These are phyloP conservation scores for Cephalotrichum gorgonifer DNA, from an alignment of 2,329 filamentous ascomycete species.

Conservation along the genomic window DNA sequence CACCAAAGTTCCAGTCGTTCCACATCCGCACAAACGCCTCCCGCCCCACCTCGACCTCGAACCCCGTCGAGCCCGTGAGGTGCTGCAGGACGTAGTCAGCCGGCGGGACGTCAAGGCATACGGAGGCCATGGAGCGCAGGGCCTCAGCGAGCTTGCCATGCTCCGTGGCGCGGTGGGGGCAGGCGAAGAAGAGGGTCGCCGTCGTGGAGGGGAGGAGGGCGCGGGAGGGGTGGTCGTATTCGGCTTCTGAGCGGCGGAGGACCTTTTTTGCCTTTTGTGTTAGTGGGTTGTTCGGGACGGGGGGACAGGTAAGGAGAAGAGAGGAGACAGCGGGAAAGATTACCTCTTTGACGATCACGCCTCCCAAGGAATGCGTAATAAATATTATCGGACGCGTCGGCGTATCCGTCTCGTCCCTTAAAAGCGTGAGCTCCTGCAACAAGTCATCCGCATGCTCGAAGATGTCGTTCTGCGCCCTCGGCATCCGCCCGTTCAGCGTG, in stretches of 20 bases:
- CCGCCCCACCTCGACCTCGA: constrained; percentile 13
- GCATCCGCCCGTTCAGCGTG: constrained; percentile 13
- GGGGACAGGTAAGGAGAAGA: background rate
- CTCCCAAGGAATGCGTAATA: constrained; percentile 19
- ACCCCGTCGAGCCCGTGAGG: constrained; percentile 14
- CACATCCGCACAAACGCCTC: constrained; percentile 17
- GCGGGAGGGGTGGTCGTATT: constrained; percentile 12
- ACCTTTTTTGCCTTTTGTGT: constrained; percentile 9
- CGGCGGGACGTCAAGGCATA: constrained; percentile 12
- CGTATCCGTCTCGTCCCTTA: constrained; percentile 8
- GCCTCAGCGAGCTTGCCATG: constrained; percentile 16
- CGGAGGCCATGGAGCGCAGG: constrained; percentile 17
- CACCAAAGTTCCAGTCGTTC: constrained; percentile 20
- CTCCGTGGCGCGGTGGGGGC: constrained; percentile 18
- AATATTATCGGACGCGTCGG: constrained; percentile 15
- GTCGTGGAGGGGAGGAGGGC: constrained; percentile 15
- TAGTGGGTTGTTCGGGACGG: background rate
- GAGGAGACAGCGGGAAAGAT: background rate
- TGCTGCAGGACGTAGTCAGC: constrained; percentile 13
- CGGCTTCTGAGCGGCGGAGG: constrained; percentile 16
- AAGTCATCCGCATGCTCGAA: constrained; percentile 18
- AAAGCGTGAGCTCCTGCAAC: constrained; percentile 14
- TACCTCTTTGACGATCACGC: constrained; percentile 21
- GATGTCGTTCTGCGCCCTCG: constrained; percentile 16
- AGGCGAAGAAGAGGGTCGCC: constrained; percentile 17